Conservation (phyloP, 208 protist genomes). For the Leishmania martiniquensis region DNA sequence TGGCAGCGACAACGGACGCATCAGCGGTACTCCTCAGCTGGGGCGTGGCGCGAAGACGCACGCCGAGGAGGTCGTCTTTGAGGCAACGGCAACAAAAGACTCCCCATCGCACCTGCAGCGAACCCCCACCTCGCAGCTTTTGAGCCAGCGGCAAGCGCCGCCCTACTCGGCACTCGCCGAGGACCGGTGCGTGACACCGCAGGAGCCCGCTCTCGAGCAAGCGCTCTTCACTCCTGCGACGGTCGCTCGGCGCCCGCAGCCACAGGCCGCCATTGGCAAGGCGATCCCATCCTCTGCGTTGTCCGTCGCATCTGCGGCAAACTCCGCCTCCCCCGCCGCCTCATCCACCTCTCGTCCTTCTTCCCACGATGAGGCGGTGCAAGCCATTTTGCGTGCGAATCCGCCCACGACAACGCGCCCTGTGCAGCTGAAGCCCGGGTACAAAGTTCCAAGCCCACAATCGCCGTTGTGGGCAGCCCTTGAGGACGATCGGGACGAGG, state of each 20-base stretch:
- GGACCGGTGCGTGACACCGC: neutral
- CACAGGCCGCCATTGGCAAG: neutral
- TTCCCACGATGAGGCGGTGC: slow-evolving; percentile 34
- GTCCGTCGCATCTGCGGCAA: neutral
- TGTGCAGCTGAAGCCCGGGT: slow-evolving; percentile 42
- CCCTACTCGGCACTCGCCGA: slow-evolving; percentile 15
- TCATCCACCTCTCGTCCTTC: slow-evolving; percentile 28
- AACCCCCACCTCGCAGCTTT: slow-evolving; percentile 31
- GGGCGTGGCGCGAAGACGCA: neutral
- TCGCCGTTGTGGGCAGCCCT: slow-evolving; percentile 65
- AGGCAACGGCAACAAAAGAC: neutral
- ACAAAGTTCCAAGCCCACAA: slow-evolving; percentile 51
- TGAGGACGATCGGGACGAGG: slow-evolving; percentile 24
- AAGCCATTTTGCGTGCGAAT: slow-evolving; percentile 40
- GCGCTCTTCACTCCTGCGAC: slow-evolving; percentile 30
- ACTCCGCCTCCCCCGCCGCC: slow-evolving; percentile 6
- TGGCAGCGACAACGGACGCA: neutral
- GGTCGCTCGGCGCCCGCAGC: slow-evolving; percentile 22
- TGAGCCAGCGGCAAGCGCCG: slow-evolving; percentile 18
- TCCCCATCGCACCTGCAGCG: slow-evolving; percentile 16
- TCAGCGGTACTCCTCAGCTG: slow-evolving; percentile 9
- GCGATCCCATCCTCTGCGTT: neutral
- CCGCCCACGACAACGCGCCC: slow-evolving; percentile 68
- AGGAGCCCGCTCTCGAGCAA: neutral
- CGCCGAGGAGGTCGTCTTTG: slow-evolving; percentile 18